Conservation (phyloP, 306 rosid species). For the Prosopis cineraria region DNA sequence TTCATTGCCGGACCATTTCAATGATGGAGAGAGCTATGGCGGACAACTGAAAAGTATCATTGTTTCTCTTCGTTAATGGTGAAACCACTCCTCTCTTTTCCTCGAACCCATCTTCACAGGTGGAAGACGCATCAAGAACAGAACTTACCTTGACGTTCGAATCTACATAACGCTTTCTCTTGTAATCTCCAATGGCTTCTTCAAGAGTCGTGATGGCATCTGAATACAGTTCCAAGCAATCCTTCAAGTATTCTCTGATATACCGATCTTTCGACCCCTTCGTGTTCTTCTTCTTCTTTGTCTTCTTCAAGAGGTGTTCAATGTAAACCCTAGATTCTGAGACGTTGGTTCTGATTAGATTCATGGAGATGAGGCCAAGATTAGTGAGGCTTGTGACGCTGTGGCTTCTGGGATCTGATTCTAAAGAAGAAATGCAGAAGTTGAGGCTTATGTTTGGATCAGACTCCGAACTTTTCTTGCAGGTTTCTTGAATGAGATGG, state of each 20-base stretch:
- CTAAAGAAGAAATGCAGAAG: constrained; percentile 60
- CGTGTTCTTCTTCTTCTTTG: background rate
- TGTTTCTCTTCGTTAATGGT: constrained; percentile 61
- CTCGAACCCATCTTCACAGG: constrained; percentile 81
- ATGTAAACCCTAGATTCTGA: constrained; percentile 47
- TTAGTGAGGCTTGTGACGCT: constrained; percentile 37
- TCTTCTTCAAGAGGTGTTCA: constrained; percentile 42
- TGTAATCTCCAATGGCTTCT: constrained; percentile 49
- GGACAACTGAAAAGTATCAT: constrained; percentile 59
- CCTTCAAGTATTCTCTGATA: constrained; percentile 46
- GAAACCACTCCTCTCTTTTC: constrained; percentile 43
- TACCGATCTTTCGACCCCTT: background rate
- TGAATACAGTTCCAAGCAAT: constrained; percentile 60
- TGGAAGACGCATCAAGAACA: constrained; percentile 53
- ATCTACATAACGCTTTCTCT: constrained; percentile 43
- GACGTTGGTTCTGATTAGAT: constrained; percentile 45
- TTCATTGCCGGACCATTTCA: constrained; percentile 37
- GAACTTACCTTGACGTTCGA: constrained; percentile 56
- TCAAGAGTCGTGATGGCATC: constrained; percentile 45
- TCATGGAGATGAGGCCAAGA: constrained; percentile 60
- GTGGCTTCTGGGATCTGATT: constrained; percentile 37
- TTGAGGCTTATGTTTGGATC: constrained; percentile 68
- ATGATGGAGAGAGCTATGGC: constrained; percentile 71
- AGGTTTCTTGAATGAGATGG: constrained; percentile 53
- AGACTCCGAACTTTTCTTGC: constrained; percentile 45